phyloP scores from a whole-genome alignment of 2,329 filamentous ascomycete species.

The Penicillium sp. region DNA sequence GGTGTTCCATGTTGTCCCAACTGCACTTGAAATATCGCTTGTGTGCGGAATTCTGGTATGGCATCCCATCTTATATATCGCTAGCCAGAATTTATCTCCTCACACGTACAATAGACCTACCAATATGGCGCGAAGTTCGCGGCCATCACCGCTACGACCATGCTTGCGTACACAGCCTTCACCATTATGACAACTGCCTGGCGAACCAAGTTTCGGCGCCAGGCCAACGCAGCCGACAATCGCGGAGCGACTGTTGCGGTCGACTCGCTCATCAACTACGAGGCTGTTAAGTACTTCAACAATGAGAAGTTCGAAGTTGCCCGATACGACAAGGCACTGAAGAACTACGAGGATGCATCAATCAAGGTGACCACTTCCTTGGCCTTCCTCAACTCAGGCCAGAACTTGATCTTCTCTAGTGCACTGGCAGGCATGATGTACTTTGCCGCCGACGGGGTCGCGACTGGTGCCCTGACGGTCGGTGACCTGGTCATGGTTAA shows the following conservation, averaged over 20 bases:
- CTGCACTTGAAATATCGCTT: slow-evolving; percentile 88
- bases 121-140: slow-evolving; percentile 94
- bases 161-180: slow-evolving; percentile 94
- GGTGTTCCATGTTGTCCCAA: slow-evolving; percentile 97
- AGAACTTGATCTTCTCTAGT: slow-evolving; percentile 95
- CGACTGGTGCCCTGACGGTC: slow-evolving; percentile 78
- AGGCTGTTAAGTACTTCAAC: slow-evolving; percentile 99
- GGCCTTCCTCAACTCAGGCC: slow-evolving; percentile 89
- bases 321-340: slow-evolving; percentile 85
- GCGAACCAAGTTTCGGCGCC: slow-evolving; percentile 93
- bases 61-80: not conserved
- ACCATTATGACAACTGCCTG: slow-evolving; percentile 96
- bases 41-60: slow-evolving; percentile 86
- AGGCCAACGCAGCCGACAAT: slow-evolving; percentile 96
- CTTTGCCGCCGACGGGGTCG: slow-evolving; percentile 87
- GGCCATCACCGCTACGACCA: slow-evolving; percentile 84
- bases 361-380: slow-evolving; percentile 97
- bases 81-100: slow-evolving; percentile 8
- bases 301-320: slow-evolving; percentile 94
- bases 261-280: slow-evolving; percentile 97
- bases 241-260: slow-evolving; percentile 93
- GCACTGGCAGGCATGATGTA: slow-evolving; percentile 99
- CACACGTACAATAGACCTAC: slow-evolving; percentile 65
- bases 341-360: slow-evolving; percentile 86
- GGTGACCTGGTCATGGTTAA: slow-evolving; percentile 99